A percentile compares a stretch with the other conserved stretches of the same genome.
Conservation (phyloP, 176 grass and related monocot genomes). For the Musa itinerans region DNA sequence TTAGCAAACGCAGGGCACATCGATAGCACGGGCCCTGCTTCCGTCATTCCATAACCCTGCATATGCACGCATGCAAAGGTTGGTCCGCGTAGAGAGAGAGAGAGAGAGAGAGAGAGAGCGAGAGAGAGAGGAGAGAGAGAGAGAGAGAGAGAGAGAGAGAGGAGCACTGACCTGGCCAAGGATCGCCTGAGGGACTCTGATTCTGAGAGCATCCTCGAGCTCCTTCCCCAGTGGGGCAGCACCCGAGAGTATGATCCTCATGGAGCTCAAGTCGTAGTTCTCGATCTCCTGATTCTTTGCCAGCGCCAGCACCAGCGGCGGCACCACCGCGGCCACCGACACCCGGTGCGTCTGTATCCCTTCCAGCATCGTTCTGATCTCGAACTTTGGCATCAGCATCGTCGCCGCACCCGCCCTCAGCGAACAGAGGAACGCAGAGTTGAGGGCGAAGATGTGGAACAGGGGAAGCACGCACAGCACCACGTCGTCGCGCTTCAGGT, state of each 20-base stretch:
- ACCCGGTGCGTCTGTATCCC: slow-evolving; percentile 30
- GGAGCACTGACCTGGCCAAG: slow-evolving; percentile 25
- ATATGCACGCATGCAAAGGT: background rate
- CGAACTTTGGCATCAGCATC: slow-evolving; percentile 41
- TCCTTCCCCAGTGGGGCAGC: slow-evolving; percentile 38
- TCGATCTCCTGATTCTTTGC: slow-evolving; percentile 34
- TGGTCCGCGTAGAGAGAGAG: background rate
- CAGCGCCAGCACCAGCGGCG: slow-evolving; percentile 36
- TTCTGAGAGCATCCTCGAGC: slow-evolving; percentile 25
- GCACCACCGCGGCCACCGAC: slow-evolving; percentile 41
- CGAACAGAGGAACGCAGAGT: slow-evolving; percentile 32
- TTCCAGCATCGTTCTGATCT: slow-evolving; percentile 28
- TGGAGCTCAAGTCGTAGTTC: slow-evolving; percentile 31
- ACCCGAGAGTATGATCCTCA: slow-evolving; percentile 30
- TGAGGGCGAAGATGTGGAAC: slow-evolving; percentile 45
- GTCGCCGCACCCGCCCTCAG: slow-evolving; percentile 31
- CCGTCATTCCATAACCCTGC: slow-evolving; percentile 95
- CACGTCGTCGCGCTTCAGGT: slow-evolving; percentile 24
- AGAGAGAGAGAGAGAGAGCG: background rate
- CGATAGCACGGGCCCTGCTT: slow-evolving; percentile 86
- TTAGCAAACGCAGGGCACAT: slow-evolving; percentile 90
- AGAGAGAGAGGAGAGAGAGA: background rate
- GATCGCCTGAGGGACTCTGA: slow-evolving; percentile 27
- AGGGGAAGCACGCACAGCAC: slow-evolving; percentile 39
- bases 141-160: background rate